Evolutionary conservation across 306 rosid species (phyloP).

Genomic region (Lathyrus oleraceus): DNA sequence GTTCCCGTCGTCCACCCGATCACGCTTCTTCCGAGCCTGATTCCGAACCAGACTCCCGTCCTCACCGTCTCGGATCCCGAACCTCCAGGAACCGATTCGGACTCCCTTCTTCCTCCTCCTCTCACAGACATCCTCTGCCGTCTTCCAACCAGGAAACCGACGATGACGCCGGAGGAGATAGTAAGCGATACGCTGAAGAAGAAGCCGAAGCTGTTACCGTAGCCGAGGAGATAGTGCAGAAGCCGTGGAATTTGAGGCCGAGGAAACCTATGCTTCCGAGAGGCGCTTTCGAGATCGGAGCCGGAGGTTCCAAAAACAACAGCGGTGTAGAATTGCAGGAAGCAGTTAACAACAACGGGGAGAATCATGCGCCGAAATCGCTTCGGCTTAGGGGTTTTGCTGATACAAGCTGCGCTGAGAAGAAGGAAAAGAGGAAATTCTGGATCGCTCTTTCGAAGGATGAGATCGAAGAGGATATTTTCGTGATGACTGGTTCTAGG

Average conservation of each 20-base stretch:
- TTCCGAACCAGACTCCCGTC: slow-evolving; percentile 44
- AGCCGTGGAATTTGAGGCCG: slow-evolving; percentile 79
- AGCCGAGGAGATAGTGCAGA: slow-evolving; percentile 45
- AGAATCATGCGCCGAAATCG: slow-evolving; percentile 65
- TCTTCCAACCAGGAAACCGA: slow-evolving; percentile 44
- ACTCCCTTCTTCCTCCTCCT: slow-evolving; percentile 42
- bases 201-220: slow-evolving; percentile 41
- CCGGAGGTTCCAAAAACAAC: slow-evolving; percentile 39
- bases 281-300: slow-evolving; percentile 42
- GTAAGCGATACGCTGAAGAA: slow-evolving; percentile 42
- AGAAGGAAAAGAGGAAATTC: slow-evolving; percentile 82
- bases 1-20: slow-evolving; percentile 58
- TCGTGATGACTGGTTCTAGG: slow-evolving; percentile 86
- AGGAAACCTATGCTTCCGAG: slow-evolving; percentile 54
- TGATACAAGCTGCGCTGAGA: slow-evolving; percentile 56
- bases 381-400: slow-evolving; percentile 68
- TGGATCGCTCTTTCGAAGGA: slow-evolving; percentile 94
- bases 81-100: slow-evolving; percentile 61
- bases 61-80: slow-evolving; percentile 59
- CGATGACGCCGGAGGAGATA: slow-evolving; percentile 44
- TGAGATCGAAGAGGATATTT: slow-evolving; percentile 93
- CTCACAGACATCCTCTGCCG: slow-evolving; percentile 2
- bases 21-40: slow-evolving; percentile 51
- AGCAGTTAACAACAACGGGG: slow-evolving; percentile 40
- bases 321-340: slow-evolving; percentile 49